Evolutionary conservation across 495 filamentous ascomycete species (phyloP).

Genomic region (Penicillium chermesinum): DNA sequence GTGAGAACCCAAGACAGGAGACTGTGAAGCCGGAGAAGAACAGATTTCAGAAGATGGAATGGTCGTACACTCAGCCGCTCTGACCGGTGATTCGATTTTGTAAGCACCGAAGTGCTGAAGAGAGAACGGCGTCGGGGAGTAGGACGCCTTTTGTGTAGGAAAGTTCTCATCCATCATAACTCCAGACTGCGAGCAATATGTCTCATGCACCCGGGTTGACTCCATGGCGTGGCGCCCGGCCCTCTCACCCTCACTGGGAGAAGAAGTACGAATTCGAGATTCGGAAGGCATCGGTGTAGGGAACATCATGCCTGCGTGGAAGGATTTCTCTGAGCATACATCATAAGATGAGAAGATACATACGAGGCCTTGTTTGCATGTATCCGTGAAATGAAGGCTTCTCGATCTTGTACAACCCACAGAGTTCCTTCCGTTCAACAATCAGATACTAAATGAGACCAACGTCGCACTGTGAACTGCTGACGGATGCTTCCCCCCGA

Average conservation of each 20-base stretch:
- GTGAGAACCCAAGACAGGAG: too few species aligned
- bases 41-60: background rate
- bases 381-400: constrained; percentile 1
- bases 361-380: background rate
- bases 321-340: constrained; percentile 5
- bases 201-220: background rate
- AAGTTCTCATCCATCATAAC: background rate
- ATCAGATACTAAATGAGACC: constrained; percentile 1
- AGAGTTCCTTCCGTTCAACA: constrained; percentile 8
- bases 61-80: background rate
- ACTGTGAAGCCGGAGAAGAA: too few species aligned
- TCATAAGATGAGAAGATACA: constrained; percentile 2
- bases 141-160: background rate
- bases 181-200: background rate
- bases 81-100: background rate
- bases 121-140: background rate
- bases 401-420: constrained; percentile 1
- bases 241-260: background rate
- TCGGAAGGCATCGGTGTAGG: too few species aligned
- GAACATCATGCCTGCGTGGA: too few species aligned
- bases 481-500: background rate
- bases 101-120: background rate
- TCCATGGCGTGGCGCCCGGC: background rate
- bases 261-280: background rate
- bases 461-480: constrained; percentile 4